Base-by-base conservation (phyloP, 2,329 filamentous ascomycete species). In the Cryphonectria japonica region DNA sequence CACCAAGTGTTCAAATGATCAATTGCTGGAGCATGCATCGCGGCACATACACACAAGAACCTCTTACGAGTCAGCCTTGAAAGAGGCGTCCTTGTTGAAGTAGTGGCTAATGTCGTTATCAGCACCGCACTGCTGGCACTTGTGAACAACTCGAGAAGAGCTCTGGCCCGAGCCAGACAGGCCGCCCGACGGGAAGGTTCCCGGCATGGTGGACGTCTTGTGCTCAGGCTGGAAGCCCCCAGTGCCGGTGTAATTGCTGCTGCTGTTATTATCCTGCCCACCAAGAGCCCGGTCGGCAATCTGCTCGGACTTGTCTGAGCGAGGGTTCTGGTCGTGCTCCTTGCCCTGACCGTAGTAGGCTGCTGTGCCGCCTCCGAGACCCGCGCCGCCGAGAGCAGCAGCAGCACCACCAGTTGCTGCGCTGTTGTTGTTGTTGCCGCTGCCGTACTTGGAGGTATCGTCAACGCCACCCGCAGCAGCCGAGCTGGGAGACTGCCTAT, bases 71-170 rank as follows among this genome's bases (percentile, higher is more conserved):
- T 8, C 26, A 19, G n/a, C 19, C 6, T 5, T 43, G 61, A 64
- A 59, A 59, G 54, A 8, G 26, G 54, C 54, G 6, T 46, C 74
- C 71, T 75, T 76, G 16, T 65, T 68, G 54, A 77, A 76, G 61
- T 77, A 76, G 7, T 68, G 43, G 41, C 72, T 73, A 32, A 77
- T 77, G 37, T 76, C 73, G 16, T 74, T 75, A 19, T 74, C 74
- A 34, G 69, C 64, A 3, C 75, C 73, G 39, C 74, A 75, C 26
- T 75, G 66, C n/a, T 75, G 68, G 62, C 75, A 74, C 32, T 65
- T 68, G 68, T 76, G 74, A 34, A 75, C 22, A 7, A 77, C 70
- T 50, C 72, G 75, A 4, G 74, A 69, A 16, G 67, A 66, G 11
- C 39, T 29, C 37, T 71, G 69, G 0, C 63, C 69, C 16, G 74